Conservation (phyloP, 2,329 filamentous ascomycete genomes). For the Talaromyces atroroseus region DNA sequence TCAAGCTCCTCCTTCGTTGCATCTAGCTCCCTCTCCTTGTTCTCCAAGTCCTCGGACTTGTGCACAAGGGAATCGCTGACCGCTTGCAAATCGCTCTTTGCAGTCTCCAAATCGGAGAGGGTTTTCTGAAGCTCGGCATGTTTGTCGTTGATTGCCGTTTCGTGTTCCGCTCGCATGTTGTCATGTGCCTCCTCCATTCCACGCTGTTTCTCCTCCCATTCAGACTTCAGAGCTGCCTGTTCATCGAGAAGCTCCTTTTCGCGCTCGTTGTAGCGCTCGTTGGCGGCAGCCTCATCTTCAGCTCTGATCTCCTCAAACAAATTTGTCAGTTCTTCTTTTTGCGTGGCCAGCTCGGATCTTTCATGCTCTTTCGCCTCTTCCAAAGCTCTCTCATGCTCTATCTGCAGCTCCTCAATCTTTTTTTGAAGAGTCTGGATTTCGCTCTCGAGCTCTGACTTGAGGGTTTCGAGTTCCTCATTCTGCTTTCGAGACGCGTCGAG, state of each 20-base stretch:
- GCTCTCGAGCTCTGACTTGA: slow-evolving; percentile 41
- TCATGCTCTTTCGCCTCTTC: slow-evolving; percentile 29
- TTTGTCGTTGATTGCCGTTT: slow-evolving; percentile 22
- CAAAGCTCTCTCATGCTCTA: slow-evolving; percentile 39
- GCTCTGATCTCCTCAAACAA: slow-evolving; percentile 44
- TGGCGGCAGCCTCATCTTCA: slow-evolving; percentile 37
- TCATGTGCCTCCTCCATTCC: slow-evolving; percentile 33
- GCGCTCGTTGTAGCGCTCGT: slow-evolving; percentile 31
- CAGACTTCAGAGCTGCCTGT: slow-evolving; percentile 28
- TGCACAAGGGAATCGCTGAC: slow-evolving; percentile 23
- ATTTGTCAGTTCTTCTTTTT: slow-evolving; percentile 44
- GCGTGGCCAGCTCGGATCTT: slow-evolving; percentile 30
- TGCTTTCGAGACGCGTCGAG: slow-evolving; percentile 40
- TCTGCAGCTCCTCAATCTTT: slow-evolving; percentile 38
- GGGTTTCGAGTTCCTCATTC: slow-evolving; percentile 40
- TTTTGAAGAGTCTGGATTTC: slow-evolving; percentile 34
- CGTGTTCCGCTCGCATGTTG: slow-evolving; percentile 32
- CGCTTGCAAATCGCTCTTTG: slow-evolving; percentile 27
- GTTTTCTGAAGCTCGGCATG: slow-evolving; percentile 27
- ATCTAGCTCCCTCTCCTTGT: slow-evolving; percentile 23
- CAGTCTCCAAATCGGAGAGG: slow-evolving; percentile 30
- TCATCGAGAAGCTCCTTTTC: slow-evolving; percentile 42
- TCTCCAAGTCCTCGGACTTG: slow-evolving; percentile 24
- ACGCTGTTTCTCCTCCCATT: slow-evolving; percentile 35
- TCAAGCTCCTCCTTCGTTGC: slow-evolving; percentile 24